Base-by-base conservation (phyloP, 441 rosid species). In the Cnidoscolus chayamansa region DNA sequence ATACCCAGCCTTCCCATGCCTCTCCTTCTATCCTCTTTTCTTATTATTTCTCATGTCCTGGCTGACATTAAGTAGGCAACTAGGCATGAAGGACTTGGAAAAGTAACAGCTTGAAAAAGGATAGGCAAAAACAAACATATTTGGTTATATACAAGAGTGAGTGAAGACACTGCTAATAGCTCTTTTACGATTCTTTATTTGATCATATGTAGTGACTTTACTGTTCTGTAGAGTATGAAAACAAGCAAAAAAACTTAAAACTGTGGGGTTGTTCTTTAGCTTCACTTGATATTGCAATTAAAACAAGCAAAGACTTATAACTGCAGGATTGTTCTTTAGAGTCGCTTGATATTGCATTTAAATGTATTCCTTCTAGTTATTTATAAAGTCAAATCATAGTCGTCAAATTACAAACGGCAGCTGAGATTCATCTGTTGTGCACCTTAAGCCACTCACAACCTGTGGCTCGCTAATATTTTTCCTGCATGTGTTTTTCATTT, bases 141-240 rank as follows among this genome's bases (percentile, higher is more conserved):
- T 6, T 55, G 30, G 19, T n/a, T 55, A 55, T 48, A 58, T 25
- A 6, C 48, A 13, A 20, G 8, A 20, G 25, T 37, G 50, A 16
- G 31, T 1, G 11, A 4, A 10, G 32, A 37, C 17, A 35, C n/a
- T 13, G 20, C 40, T 16, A 15, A 20, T 47, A 20, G 4, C 35
- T 65, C 56, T 48, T 65, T 15, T 37, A 47, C 13, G 4, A 48
- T 65, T 48, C 63, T 48, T 45, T 65, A 47, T 64, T 64, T 25
- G 10, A 47, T 30, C 35, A 16, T 69, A 30, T 43, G 54, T 19
- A 40, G 25, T 61, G 60, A 12, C 11, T 17, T 35, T 57, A 5
- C 30, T 25, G 64, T 70, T 59, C 9, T 53, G 49, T 50, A 20
- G 47, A 25, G 48, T 32, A 32, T 53, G 50, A n/a, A n/a, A 32